Evolutionary conservation across 1,139 yeast species (phyloP).

Genomic region (Blastobotrys petasosporus): DNA sequence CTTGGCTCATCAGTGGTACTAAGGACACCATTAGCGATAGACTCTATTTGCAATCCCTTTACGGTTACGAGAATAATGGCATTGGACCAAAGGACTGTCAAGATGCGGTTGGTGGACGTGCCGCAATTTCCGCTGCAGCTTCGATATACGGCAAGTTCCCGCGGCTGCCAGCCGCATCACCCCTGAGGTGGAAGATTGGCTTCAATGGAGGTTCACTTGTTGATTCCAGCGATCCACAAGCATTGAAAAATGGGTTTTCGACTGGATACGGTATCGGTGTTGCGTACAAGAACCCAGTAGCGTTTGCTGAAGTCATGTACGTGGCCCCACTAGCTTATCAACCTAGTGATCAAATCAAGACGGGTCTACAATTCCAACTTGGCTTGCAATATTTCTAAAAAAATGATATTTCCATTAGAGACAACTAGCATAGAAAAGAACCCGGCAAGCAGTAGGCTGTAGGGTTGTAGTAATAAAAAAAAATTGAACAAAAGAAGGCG

Average conservation of each 20-base stretch:
- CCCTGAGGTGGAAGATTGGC: constrained; percentile 63
- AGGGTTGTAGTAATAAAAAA: neutral
- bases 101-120: constrained; percentile 48
- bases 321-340: constrained; percentile 68
- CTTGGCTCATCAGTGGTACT: constrained; percentile 2
- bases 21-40: constrained; percentile 36
- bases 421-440: neutral
- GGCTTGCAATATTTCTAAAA: constrained; percentile 57
- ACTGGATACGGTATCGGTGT: constrained; percentile 48
- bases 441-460: too few species aligned
- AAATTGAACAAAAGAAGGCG: neutral
- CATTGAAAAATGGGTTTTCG: constrained; percentile 27
- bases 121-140: neutral
- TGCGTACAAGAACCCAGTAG: constrained; percentile 77
- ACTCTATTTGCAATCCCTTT: constrained; percentile 65
- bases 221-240: constrained; percentile 6
- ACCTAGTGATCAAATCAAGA: constrained; percentile 60
- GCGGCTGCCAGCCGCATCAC: constrained; percentile 42
- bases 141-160: constrained; percentile 54
- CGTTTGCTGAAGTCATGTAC: constrained; percentile 83
- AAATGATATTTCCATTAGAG: neutral
- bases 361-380: constrained; percentile 88
- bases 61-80: constrained; percentile 72
- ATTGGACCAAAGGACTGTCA: constrained; percentile 70
- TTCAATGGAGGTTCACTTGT: constrained; percentile 53